Percentiles rank a stretch among this genome's conserved stretches.
Conservation (phyloP, 2,329 filamentous ascomycete species). For the Fusarium neocosmosporiellum region DNA sequence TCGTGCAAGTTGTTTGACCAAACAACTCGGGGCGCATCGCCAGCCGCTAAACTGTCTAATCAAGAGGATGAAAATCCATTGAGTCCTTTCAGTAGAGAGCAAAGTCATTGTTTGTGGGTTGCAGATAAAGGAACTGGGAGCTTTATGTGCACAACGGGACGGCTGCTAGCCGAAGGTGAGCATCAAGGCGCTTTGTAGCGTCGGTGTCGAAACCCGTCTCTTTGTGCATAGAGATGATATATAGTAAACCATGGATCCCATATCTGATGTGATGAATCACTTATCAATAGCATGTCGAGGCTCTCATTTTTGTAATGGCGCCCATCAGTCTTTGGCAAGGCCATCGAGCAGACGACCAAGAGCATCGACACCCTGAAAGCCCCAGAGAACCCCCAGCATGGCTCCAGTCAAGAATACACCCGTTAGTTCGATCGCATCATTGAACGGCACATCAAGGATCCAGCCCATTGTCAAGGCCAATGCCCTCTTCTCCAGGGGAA, state of each 20-base stretch:
- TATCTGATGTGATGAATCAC: not conserved
- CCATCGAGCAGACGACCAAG: not conserved
- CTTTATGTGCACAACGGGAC: not conserved
- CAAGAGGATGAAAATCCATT: not conserved
- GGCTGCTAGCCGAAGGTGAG: not conserved
- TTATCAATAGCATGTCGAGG: not conserved
- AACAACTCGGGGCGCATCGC: slow-evolving; percentile 1
- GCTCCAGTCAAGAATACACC: not conserved
- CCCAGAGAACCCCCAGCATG: not conserved
- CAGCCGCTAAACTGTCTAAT: not conserved
- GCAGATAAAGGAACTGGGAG: not conserved
- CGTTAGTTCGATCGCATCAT: not conserved
- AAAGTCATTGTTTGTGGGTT: not conserved
- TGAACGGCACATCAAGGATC: too few relatives aligned
- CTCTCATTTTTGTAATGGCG: slow-evolving; percentile 10
- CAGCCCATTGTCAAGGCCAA: not conserved
- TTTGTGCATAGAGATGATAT: not conserved
- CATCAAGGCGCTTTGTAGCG: not conserved
- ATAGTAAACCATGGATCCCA: not conserved
- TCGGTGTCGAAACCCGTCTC: not conserved
- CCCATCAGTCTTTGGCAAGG: not conserved
- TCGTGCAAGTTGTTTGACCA: slow-evolving; percentile 16
- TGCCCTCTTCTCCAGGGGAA: not conserved
- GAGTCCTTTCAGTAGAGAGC: not conserved
- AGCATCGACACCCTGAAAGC: not conserved